Base-by-base conservation (phyloP, 106 monocot genomes). In the Vanilla planifolia region DNA sequence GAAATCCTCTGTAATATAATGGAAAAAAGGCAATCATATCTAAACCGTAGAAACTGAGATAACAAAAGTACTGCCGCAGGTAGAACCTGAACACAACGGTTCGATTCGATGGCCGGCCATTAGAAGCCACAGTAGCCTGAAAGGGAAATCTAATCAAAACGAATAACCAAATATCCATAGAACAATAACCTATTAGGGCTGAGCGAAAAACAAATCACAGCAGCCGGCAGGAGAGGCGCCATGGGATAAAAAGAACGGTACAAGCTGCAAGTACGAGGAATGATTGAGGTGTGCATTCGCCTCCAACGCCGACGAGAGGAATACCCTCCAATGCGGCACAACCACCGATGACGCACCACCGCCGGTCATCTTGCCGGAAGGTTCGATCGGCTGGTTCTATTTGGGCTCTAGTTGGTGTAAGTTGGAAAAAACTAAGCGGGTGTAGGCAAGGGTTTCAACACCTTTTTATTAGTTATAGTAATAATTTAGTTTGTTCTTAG, bases 61-160 rank as follows among this genome's bases (percentile, higher is more conserved):
- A 15, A 29, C 16, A 16, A 32, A 43, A 33, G 20, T n/a, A n/a
- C 2, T 5, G 17, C 3, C 30, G 35, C 58, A 6, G 0, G 15
- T 59, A 42, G 8, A 11, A 89, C 95, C 96, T 91, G 79, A 98
- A 98, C 16, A 88, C 91, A 11, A 88, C 96, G 22, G 96, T 98
- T 42, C 91, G 87, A 68, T 91, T 91, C 10, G 96, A 48, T 0
- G 96, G 87, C 42, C 75, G 61, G 8, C 84, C 87, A 36, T 69
- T 79, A 33, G 66, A 28, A 16, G 74, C 67, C 19, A 96, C 48
- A 17, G 96, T 96, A 13, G 84, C 86, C 96, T 91, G 69, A 15
- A 42, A 64, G 3, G 3, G 30, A 33, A 57, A 21, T 57, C 35
- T 15, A 57, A 57, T 21, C 3, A 48, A 36, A 57, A 4, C n/a